These are phyloP conservation scores for Calonectria ilicicola DNA, from an alignment of 2,329 filamentous ascomycete genomes.

Conservation along the genomic window DNA sequence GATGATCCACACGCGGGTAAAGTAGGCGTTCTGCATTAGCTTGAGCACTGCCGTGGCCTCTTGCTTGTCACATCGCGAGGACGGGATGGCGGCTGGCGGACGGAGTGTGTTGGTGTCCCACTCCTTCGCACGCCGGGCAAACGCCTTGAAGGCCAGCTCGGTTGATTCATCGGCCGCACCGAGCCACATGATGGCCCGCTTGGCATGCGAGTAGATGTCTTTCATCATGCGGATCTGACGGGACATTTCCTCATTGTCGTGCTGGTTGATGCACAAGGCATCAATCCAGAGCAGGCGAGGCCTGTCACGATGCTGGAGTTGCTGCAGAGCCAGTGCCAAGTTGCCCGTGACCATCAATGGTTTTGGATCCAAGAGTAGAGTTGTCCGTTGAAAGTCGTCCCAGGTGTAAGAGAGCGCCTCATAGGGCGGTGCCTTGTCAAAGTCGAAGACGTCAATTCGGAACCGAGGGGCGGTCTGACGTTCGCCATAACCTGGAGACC, in stretches of 20 bases:
- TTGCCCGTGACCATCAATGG: constrained; percentile 9
- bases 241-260: constrained; percentile 10
- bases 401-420: constrained; percentile 9
- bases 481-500: neutral
- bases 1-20: constrained; percentile 17
- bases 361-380: neutral
- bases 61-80: neutral
- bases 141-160: constrained; percentile 1
- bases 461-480: neutral
- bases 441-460: constrained; percentile 10
- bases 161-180: neutral
- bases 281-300: constrained; percentile 14
- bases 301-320: neutral
- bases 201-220: constrained; percentile 11
- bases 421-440: constrained; percentile 2
- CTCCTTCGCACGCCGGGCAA: neutral
- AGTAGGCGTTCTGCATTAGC: constrained; percentile 12
- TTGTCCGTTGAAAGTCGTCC: constrained; percentile 15
- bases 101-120: constrained; percentile 11
- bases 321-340: neutral
- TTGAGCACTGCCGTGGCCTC: constrained; percentile 1
- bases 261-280: constrained; percentile 9
- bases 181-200: constrained; percentile 13
- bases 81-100: constrained; percentile 4
- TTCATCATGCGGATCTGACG: constrained; percentile 11